Percentiles rank a stretch among this genome's conserved stretches.
Evolutionary conservation across 805 yeast genomes (phyloP).

Genomic region (Saccharomycopsis fibuligera): DNA sequence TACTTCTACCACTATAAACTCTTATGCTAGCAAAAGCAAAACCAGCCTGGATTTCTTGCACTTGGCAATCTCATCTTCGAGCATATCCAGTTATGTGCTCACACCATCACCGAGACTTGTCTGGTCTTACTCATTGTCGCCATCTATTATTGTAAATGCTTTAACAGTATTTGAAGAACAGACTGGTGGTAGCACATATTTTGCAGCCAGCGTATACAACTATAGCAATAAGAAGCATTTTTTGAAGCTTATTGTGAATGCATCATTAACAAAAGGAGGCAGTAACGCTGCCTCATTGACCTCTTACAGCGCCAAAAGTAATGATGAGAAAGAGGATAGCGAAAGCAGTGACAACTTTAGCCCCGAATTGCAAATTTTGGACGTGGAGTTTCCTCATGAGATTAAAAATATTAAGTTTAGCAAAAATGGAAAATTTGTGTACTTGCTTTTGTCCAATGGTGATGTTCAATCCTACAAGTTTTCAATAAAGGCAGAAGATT

Average conservation of each 20-base stretch:
- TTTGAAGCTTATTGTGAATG: slow-evolving; percentile 12
- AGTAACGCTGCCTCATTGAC: neutral
- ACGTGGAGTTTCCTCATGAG: slow-evolving; percentile 7
- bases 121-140: slow-evolving; percentile 48
- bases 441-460: slow-evolving; percentile 4
- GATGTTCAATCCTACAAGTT: slow-evolving; percentile 3
- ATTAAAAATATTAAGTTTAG: slow-evolving; percentile 7
- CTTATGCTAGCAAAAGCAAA: neutral
- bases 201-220: slow-evolving; percentile 16
- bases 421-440: slow-evolving; percentile 9
- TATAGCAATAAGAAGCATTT: slow-evolving; percentile 9
- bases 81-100: slow-evolving; percentile 32
- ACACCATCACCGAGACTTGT: slow-evolving; percentile 46
- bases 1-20: neutral
- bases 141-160: slow-evolving; percentile 34
- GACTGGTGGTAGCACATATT: neutral
- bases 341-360: neutral
- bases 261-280: slow-evolving; percentile 1
- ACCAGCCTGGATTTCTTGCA: neutral
- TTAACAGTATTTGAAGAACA: slow-evolving; percentile 19
- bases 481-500: neutral
- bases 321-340: neutral
- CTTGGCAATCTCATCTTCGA: slow-evolving; percentile 17
- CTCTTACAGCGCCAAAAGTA: neutral
- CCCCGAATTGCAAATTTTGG: neutral